Base-by-base conservation (phyloP, 2,329 filamentous ascomycete species). In the Zalaria sp. region DNA sequence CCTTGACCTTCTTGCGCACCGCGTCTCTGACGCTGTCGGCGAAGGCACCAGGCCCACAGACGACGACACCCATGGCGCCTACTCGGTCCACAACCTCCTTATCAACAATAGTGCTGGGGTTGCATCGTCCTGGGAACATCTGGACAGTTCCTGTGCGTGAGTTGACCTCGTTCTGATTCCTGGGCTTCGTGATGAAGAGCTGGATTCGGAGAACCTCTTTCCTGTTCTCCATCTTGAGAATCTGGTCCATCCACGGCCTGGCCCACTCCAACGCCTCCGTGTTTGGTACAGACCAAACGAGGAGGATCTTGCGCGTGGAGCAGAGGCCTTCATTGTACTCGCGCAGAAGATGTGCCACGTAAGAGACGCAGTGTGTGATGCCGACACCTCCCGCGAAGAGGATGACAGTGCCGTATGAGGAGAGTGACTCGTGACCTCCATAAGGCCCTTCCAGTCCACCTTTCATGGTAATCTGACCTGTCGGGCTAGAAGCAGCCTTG, bases 321-420 rank as follows among this genome's bases (percentile, higher is more conserved):
- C 81, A 77, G 0, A 78, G 84, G 43, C 78, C 77, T 47, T 79
- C 75, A 46, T 72, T 70, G 57, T 74, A 83, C 34, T 81, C 81
- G 4, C 70, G 66, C 27, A 88, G 75, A 1, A 89, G 72, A 48
- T 85, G 75, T 43, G 79, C 77, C 34, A 88, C 73, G 57, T 84
- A 81, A 40, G 81, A 80, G 26, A 87, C 76, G 48, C 82, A 81
- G 52, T 89, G 83, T 1, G 83, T 86, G 52, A 89, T 83, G 47
- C 83, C 83, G 8, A 88, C 80, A 52, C 83, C 83, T 43, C 82
- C 83, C 0, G 83, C 83, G 55, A 89, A 84, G 34, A 89, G 72
- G 58, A 88, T 75, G 27, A 82, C 77, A 0, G 81, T 86, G 48
- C 83, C 83, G 59, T 86, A 88, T 1, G 80, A 85, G 46, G 79